phyloP scores from a whole-genome alignment of 176 grass and related monocot species.

The Musa beccarii region DNA sequence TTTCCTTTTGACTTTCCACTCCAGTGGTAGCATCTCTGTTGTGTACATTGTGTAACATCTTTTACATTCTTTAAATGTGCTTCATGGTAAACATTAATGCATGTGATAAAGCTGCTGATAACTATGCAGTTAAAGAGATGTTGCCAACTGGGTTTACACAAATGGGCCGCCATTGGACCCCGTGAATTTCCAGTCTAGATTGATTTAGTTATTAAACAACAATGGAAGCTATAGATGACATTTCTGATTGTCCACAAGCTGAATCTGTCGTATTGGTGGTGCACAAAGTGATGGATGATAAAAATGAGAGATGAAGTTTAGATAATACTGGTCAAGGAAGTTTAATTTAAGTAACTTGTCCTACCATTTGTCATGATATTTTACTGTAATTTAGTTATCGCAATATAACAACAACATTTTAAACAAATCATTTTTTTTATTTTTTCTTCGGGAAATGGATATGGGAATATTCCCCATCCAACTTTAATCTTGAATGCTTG shows the following conservation, averaged over 20 bases:
- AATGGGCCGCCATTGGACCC: not conserved
- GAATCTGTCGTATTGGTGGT: not conserved
- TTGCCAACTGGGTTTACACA: too few species aligned
- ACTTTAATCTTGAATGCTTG: not conserved
- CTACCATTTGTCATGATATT: too few species aligned
- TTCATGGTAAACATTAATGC: too few species aligned
- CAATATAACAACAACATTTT: too few species aligned
- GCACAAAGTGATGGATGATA: not conserved
- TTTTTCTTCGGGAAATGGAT: too few species aligned
- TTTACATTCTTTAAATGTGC: not conserved
- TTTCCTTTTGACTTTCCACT: not conserved
- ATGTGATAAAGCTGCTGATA: not conserved
- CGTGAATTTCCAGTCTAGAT: not conserved
- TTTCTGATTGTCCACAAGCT: not conserved
- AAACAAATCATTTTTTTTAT: too few species aligned
- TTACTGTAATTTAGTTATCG: too few species aligned
- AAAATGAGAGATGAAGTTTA: too few species aligned
- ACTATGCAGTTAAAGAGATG: too few species aligned
- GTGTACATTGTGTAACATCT: not conserved
- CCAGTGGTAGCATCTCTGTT: not conserved
- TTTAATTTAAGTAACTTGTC: not conserved
- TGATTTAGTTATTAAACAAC: not conserved
- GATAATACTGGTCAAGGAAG: not conserved
- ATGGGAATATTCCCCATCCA: too few species aligned
- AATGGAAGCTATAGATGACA: not conserved